A percentile compares a stretch with the other conserved stretches of the same genome.
These are phyloP conservation scores for Begonia loranthoides DNA, from an alignment of 306 rosid genomes.

Conservation along the genomic window DNA sequence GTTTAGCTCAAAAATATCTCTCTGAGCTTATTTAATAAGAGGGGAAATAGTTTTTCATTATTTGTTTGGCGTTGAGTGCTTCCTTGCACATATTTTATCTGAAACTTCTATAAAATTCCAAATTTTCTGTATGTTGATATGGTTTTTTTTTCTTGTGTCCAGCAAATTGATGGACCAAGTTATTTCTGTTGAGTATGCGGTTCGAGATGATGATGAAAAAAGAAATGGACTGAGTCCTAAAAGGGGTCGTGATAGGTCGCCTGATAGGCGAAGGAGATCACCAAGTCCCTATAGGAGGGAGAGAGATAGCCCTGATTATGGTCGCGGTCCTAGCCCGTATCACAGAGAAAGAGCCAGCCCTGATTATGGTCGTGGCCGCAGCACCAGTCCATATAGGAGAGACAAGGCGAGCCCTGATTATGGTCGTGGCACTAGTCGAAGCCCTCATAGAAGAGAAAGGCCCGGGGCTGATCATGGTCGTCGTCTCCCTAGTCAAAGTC, in stretches of 20 bases:
- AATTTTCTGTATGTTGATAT: conserved; percentile 7
- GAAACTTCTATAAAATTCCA: no score
- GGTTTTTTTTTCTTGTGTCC: conserved; percentile 16
- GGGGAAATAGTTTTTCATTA: not conserved
- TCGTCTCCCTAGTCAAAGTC: conserved; percentile 38
- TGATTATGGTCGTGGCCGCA: conserved; percentile 75
- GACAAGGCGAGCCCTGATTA: conserved; percentile 52
- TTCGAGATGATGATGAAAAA: conserved; percentile 73
- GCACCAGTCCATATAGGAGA: conserved; percentile 43
- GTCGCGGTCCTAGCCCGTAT: conserved; percentile 56
- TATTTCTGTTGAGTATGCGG: conserved; percentile 91
- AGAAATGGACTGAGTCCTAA: conserved; percentile 74
- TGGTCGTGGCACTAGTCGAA: conserved; percentile 45
- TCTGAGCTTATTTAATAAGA: no score
- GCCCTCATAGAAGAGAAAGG: conserved; percentile 44
- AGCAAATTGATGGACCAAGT: conserved; percentile 95
- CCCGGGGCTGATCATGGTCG: conserved; percentile 20
- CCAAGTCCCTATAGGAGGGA: conserved; percentile 82
- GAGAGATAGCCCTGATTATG: conserved; percentile 98
- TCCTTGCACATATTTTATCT: no score
- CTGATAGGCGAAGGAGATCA: conserved; percentile 72
- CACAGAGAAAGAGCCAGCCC: conserved; percentile 55
- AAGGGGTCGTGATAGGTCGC: conserved; percentile 51
- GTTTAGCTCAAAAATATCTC: no score
- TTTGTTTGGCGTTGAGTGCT: not conserved